phyloP scores from a whole-genome alignment of 306 rosid species.

The Vachellia pachyceras region DNA sequence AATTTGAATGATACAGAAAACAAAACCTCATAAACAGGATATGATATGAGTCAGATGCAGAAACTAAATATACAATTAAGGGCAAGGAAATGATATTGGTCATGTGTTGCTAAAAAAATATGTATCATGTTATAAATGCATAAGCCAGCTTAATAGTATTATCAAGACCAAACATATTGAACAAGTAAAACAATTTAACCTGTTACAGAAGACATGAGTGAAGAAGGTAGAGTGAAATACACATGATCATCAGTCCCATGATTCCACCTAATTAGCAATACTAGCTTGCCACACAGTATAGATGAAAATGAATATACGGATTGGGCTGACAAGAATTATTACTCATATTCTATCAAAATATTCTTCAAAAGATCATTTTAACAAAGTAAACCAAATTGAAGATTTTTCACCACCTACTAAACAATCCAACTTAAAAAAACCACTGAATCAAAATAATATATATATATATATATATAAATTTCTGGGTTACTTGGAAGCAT shows the following conservation, averaged over 20 bases:
- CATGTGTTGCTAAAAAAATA: too few relatives aligned
- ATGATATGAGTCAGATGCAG: neutral
- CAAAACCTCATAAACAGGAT: neutral
- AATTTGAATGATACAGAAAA: neutral
- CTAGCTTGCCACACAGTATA: neutral
- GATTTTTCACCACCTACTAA: neutral
- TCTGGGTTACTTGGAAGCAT: neutral
- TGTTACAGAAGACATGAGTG: neutral
- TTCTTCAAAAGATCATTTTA: neutral
- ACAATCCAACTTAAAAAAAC: neutral
- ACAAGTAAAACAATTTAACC: neutral
- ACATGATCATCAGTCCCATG: neutral
- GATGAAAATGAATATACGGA: neutral
- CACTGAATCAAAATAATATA: neutral
- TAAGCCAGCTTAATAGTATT: neutral
- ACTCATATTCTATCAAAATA: neutral
- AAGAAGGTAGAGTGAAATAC: neutral
- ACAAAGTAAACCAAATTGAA: neutral
- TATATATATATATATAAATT: neutral
- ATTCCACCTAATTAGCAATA: constrained; percentile 1
- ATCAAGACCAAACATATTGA: neutral
- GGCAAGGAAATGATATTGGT: neutral
- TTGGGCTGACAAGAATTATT: neutral
- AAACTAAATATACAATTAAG: neutral
- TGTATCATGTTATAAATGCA: neutral